phyloP scores from a whole-genome alignment of 2,329 filamentous ascomycete species.

The Exophiala dermatitidis region DNA sequence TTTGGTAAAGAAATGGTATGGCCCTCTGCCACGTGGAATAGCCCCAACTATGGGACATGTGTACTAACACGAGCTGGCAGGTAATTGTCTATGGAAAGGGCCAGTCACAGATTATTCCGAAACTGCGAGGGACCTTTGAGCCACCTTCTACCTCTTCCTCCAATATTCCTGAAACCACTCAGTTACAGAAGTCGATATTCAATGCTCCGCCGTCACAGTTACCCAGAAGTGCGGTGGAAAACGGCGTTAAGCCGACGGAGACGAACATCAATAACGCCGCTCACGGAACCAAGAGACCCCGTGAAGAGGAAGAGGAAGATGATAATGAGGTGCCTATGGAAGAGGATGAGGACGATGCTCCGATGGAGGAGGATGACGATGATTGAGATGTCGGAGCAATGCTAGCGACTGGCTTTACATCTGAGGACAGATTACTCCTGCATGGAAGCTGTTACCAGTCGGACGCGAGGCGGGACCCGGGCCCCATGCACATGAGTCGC shows the following conservation, averaged over 20 bases:
- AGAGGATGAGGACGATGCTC: slow-evolving; percentile 63
- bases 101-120: slow-evolving; percentile 80
- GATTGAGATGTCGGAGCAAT: slow-evolving; percentile 42
- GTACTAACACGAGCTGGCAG: slow-evolving; percentile 1
- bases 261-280: slow-evolving; percentile 47
- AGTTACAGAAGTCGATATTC: slow-evolving; percentile 74
- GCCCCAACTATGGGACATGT: slow-evolving; percentile 8
- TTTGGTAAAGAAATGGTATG: slow-evolving; percentile 69
- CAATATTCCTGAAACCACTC: slow-evolving; percentile 58
- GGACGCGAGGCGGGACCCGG: not conserved
- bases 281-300: slow-evolving; percentile 60
- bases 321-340: slow-evolving; percentile 55
- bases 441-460: not conserved
- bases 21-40: not conserved
- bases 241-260: slow-evolving; percentile 41
- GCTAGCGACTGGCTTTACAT: not conserved
- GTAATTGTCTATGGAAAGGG: slow-evolving; percentile 77
- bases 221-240: slow-evolving; percentile 45
- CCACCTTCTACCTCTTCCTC: slow-evolving; percentile 48
- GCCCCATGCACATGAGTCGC: no score
- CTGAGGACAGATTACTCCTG: not conserved
- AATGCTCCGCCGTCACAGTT: slow-evolving; percentile 49
- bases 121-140: slow-evolving; percentile 84
- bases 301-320: slow-evolving; percentile 58
- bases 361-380: slow-evolving; percentile 66